phyloP scores from a whole-genome alignment of 1,284 basidiomycete genomes.

The Wallemia hederae region DNA sequence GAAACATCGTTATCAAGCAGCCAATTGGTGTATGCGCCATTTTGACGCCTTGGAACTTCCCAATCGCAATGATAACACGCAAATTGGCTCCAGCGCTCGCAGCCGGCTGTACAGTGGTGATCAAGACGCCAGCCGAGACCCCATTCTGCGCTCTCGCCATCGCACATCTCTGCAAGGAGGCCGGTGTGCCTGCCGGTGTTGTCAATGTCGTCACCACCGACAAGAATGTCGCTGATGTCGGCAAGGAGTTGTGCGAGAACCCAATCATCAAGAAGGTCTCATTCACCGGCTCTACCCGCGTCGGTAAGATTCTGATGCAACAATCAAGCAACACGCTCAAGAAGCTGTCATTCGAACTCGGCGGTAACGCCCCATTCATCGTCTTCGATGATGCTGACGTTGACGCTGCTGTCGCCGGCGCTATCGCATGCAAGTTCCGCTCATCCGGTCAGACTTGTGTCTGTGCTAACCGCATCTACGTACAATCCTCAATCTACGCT shows the following conservation, averaged over 20 bases:
- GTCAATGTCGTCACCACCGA: constrained; percentile 76
- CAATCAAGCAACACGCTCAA: constrained; percentile 18
- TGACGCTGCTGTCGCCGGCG: constrained; percentile 62
- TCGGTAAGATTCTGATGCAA: constrained; percentile 64
- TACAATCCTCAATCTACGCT: constrained; percentile 55
- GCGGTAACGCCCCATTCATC: constrained; percentile 74
- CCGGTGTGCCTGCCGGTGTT: constrained; percentile 77
- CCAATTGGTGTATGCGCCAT: constrained; percentile 35
- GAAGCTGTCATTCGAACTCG: constrained; percentile 36
- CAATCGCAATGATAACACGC: constrained; percentile 73
- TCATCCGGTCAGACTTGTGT: constrained; percentile 70
- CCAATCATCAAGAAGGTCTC: constrained; percentile 55
- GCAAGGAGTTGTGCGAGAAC: constrained; percentile 43
- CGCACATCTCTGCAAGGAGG: constrained; percentile 31
- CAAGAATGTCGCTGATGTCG: constrained; percentile 49
- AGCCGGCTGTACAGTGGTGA: constrained; percentile 79
- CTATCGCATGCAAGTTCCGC: constrained; percentile 72
- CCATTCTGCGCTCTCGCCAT: constrained; percentile 78
- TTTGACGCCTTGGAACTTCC: constrained; percentile 35
- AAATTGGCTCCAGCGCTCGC: constrained; percentile 70
- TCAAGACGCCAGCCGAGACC: constrained; percentile 87
- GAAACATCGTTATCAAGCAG: constrained; percentile 82
- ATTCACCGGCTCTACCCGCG: constrained; percentile 58
- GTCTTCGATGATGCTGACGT: constrained; percentile 93
- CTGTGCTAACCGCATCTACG: constrained; percentile 57